Conservation (phyloP, 257 asterid genomes). For the Voacanga thouarsii region DNA sequence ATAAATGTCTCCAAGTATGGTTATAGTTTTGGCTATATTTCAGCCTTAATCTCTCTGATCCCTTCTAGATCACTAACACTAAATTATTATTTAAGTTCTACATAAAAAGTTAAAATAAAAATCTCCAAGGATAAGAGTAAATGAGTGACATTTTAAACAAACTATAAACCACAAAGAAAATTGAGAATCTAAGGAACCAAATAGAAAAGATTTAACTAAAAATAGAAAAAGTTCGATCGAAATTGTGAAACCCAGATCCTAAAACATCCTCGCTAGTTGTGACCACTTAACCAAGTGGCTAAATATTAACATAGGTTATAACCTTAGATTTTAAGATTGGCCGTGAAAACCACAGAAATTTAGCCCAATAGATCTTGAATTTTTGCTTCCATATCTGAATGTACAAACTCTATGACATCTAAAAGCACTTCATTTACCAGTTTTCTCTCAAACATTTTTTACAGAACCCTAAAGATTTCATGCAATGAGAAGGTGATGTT, state of each 20-base stretch:
- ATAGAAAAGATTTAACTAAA: background rate
- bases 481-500: background rate
- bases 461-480: background rate
- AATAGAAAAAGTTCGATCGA: background rate
- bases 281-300: background rate
- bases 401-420: background rate
- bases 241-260: background rate
- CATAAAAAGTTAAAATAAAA: background rate
- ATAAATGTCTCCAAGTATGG: background rate
- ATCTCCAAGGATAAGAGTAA: background rate
- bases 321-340: background rate
- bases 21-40: background rate
- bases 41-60: background rate
- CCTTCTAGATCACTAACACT: background rate
- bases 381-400: background rate
- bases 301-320: background rate
- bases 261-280: background rate
- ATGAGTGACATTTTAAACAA: background rate
- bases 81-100: background rate
- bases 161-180: background rate
- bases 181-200: background rate
- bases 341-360: background rate
- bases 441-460: too few relatives aligned
- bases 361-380: background rate
- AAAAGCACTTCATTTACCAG: background rate